phyloP scores from a whole-genome alignment of 805 yeast genomes.

The Candida yuanshanica region DNA sequence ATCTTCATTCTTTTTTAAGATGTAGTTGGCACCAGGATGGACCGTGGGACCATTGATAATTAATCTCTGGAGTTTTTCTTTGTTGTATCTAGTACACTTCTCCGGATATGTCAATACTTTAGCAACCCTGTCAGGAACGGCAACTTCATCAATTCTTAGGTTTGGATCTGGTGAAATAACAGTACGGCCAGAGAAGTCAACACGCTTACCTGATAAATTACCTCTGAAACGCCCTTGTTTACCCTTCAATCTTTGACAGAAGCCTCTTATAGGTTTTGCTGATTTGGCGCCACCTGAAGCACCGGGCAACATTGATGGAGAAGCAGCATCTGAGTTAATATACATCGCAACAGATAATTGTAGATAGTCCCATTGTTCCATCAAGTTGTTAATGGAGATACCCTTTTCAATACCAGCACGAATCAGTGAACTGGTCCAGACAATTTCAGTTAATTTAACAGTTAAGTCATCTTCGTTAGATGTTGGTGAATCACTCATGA shows the following conservation, averaged over 20 bases:
- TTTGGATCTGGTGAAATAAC: constrained; percentile 99
- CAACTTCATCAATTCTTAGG: constrained; percentile 90
- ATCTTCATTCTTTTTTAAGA: constrained; percentile 74
- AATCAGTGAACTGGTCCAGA: constrained; percentile 92
- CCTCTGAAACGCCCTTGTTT: constrained; percentile 99
- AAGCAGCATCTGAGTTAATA: constrained; percentile 91
- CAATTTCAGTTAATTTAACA: constrained; percentile 91
- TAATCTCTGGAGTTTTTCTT: constrained; percentile 65
- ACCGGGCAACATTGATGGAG: constrained; percentile 72
- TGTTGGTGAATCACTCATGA: constrained; percentile 83
- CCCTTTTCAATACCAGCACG: constrained; percentile 95
- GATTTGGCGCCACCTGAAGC: constrained; percentile 47
- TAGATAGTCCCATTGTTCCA: constrained; percentile 99
- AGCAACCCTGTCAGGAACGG: constrained; percentile 96
- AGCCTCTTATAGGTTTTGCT: constrained; percentile 79
- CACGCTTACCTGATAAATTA: constrained; percentile 95
- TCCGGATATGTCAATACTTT: constrained; percentile 95
- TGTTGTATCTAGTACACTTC: constrained; percentile 83
- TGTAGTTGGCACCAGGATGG: constrained; percentile 96
- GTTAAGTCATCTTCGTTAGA: constrained; percentile 97
- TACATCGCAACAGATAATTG: constrained; percentile 96
- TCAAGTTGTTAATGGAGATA: constrained; percentile 81
- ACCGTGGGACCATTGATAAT: constrained; percentile 78
- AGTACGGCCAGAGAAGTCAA: constrained; percentile 96
- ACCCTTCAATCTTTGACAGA: constrained; percentile 96